These are phyloP conservation scores for Chlamydomonas incerta DNA, from an alignment of 139 green algal genomes.

Conservation along the genomic window DNA sequence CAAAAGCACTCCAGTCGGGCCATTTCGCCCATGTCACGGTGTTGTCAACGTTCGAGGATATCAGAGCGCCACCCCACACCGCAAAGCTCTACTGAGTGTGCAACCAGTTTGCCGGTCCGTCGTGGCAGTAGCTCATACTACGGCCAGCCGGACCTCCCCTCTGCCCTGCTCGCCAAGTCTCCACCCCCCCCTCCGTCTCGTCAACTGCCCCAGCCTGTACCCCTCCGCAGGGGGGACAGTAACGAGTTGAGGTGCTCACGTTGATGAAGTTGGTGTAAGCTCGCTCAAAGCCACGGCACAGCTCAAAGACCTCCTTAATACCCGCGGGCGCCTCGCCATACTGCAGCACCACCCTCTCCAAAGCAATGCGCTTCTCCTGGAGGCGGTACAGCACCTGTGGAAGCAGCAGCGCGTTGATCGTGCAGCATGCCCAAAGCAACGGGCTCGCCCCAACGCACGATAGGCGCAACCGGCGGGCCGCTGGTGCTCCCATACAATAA, in stretches of 20 bases:
- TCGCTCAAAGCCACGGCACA: conserved; percentile 90
- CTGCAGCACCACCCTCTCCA: conserved; percentile 83
- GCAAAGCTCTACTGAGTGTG: too few species aligned
- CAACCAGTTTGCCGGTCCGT: too few species aligned
- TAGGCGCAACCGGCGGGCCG: background rate
- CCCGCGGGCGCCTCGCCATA: conserved; percentile 78
- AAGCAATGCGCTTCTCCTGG: conserved; percentile 64
- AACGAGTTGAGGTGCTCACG: conserved; percentile 47
- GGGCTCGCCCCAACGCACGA: background rate
- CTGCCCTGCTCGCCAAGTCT: background rate
- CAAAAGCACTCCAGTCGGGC: too few species aligned
- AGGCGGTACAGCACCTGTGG: conserved; percentile 75
- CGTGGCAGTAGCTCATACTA: too few species aligned
- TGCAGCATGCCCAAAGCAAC: background rate
- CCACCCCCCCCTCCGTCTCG: too few species aligned
- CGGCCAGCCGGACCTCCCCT: too few species aligned
- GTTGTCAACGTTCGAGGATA: too few species aligned
- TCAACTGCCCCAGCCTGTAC: background rate
- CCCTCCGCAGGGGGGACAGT: too few species aligned
- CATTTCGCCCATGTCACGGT: too few species aligned
- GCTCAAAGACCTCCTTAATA: conserved; percentile 87
- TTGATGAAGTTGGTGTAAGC: conserved; percentile 83
- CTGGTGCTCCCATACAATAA: too few species aligned
- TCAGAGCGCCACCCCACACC: too few species aligned
- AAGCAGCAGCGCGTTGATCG: too few species aligned